A percentile compares a stretch with the other conserved stretches of the same genome.
Evolutionary conservation across 768 basidiomycete genomes (phyloP).

Genomic region (Suillus weaverae): DNA sequence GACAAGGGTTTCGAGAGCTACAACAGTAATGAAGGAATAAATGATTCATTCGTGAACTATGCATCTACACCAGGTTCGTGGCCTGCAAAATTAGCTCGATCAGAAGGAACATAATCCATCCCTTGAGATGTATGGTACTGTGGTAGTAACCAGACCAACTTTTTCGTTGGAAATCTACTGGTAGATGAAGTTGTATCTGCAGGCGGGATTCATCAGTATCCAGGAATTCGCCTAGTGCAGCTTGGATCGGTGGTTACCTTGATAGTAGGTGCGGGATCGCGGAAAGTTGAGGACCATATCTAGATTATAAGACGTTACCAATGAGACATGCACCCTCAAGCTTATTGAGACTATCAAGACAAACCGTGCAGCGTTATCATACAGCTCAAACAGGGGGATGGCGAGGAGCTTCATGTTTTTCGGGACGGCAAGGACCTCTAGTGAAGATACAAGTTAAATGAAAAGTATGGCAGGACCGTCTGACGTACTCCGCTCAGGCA

Average conservation of each 20-base stretch:
- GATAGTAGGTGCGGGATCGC: slow-evolving; percentile 93
- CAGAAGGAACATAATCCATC: slow-evolving; percentile 11
- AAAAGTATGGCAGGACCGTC: neutral
- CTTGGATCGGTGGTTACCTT: slow-evolving; percentile 45
- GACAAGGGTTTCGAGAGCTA: slow-evolving; percentile 2
- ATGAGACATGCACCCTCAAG: slow-evolving; percentile 8
- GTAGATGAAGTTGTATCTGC: slow-evolving; percentile 77
- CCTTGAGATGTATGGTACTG: neutral
- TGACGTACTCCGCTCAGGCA: slow-evolving; percentile 88
- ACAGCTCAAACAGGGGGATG: slow-evolving; percentile 94
- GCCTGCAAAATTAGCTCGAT: neutral
- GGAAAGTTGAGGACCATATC: slow-evolving; percentile 91
- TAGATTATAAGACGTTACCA: slow-evolving; percentile 19
- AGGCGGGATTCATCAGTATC: neutral
- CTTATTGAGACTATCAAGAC: slow-evolving; percentile 15
- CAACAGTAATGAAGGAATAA: slow-evolving; percentile 7
- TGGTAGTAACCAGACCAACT: neutral
- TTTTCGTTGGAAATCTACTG: slow-evolving; percentile 40
- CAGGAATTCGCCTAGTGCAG: neutral
- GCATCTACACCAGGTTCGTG: neutral
- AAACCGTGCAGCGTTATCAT: slow-evolving; percentile 92
- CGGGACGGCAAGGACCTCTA: slow-evolving; percentile 95
- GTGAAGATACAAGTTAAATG: slow-evolving; percentile 3
- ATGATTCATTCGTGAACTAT: slow-evolving; percentile 1
- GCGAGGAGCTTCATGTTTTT: slow-evolving; percentile 99